Base-by-base conservation (phyloP, 352 stramenopile genomes). In the Globisporangium spinosum region DNA sequence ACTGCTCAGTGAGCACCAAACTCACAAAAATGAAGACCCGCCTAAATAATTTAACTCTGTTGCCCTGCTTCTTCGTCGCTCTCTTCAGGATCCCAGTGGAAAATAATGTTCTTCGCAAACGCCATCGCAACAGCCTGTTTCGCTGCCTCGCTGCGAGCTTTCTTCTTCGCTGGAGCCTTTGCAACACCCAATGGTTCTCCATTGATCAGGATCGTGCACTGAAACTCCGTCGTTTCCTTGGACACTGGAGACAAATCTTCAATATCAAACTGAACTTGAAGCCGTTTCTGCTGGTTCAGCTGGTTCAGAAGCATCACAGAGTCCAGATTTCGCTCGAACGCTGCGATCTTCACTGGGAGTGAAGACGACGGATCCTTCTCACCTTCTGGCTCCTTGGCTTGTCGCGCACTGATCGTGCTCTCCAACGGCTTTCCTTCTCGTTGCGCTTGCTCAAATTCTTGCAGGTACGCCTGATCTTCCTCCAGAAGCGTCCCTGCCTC, bases 91-190 rank as follows among this genome's bases (percentile, higher is more conserved):
- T 75, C 64, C 65, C 70, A 90, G 57, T 77, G 75, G 34, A 76
- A 64, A 6, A 81, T 56, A 23, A 79, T 53, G 9, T 79, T 81
- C 62, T 77, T 83, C 58, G 94, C 84, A 60, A 95, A 71, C 6
- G 87, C 93, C 59, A 82, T 74, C 38, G 86, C 87, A 68, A 98
- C 77, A 69, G 96, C 80, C 27, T 89, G 71, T 22, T 70, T 68
- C 0, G 81, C 83, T n/a, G 80, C 84, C 58, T 84, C 73, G 7
- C 62, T 64, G 51, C 78, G 79, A 17, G 91, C 85, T 68, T 98
- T 98, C 74, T 95, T 93, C 69, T 97, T 97, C 47, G 83, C 77
- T 1, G 91, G 70, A 1, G 77, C 85, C 6, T 67, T 76, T 0
- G 72, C 72, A 15, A 68, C 62, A 25, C 62, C 74, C 5, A 87